Evolutionary conservation across 768 basidiomycete genomes (phyloP), one percentile per base, ranked within the genome.

Genomic region (Mycena polygramma): DNA sequence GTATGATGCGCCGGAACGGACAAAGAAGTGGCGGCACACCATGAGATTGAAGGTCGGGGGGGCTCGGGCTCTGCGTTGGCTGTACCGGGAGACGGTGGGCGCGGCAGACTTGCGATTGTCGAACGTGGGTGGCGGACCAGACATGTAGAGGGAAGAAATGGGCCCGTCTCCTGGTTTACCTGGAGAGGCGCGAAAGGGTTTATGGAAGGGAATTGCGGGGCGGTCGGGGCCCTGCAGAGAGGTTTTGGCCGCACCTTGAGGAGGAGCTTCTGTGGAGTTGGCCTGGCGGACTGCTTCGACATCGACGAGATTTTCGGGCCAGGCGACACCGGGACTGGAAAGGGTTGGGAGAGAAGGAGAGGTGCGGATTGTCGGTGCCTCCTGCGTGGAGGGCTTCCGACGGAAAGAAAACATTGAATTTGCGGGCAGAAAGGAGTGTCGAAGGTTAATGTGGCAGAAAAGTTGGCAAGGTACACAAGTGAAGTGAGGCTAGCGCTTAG

Each of bases 21-120:
- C 48, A 54, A 58, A 62, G 53, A 41, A 71, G 45, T 20, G 35
- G 66, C 36, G 45, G 75, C 85, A 66, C 73, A 94, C 94, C 94
- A 95, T 94, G 61, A 96, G 81, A 77, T 96, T 96, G 83, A 96
- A 95, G 4, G 93, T 93, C 8, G 94, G 92, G 17, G 93, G 87
- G 19, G 87, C 80, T 66, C 91, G 87, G 72, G 84, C 83, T 74
- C 92, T 87, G 75, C 91, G 87, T 77, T 93, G 92, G 73, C 87
- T 87, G 65, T 88, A 84, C 73, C 89, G 87, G 67, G 83, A 82
- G 63, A 81, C 73, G 4, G 81, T 77, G 49, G 83, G 71, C 35
- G 83, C 81, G 8, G 81, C 69, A 57, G 78, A 81, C 77, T 86
- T 87, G 81, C 85, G 84, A 62, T 83, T 87, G 62, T 90, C 90